Evolutionary conservation across 805 yeast species (phyloP).

Genomic region (Wickerhamiella occidentalis): DNA sequence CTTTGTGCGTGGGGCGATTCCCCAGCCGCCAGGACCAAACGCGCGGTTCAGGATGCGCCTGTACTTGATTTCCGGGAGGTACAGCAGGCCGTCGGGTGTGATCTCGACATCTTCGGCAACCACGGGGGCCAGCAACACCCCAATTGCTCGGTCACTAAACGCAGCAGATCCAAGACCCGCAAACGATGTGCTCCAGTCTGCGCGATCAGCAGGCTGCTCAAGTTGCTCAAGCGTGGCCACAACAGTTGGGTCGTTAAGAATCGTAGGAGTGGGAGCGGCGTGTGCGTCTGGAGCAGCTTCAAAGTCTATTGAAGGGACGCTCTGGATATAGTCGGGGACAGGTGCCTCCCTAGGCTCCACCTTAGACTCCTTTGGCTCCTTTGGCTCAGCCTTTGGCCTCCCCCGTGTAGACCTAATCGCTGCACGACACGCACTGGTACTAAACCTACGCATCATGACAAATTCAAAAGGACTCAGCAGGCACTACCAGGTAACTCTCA

Average conservation of each 20-base stretch:
- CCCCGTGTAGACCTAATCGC: slow-evolving; percentile 1
- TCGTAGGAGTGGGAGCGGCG: neutral
- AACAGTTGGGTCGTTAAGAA: slow-evolving; percentile 10
- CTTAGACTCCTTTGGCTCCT: too few species aligned
- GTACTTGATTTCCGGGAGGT: slow-evolving; percentile 90
- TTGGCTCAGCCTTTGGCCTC: neutral
- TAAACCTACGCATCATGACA: neutral
- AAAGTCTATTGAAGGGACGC: slow-evolving; percentile 10
- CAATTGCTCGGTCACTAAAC: slow-evolving; percentile 48
- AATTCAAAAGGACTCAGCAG: neutral
- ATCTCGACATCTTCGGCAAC: slow-evolving; percentile 70
- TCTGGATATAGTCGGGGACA: slow-evolving; percentile 5
- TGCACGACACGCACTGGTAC: neutral
- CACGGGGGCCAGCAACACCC: slow-evolving; percentile 51
- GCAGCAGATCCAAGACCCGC: slow-evolving; percentile 76
- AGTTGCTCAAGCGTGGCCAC: slow-evolving; percentile 10
- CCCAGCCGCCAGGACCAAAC: slow-evolving; percentile 99
- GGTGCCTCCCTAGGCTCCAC: too few species aligned
- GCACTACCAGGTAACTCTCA: too few species aligned
- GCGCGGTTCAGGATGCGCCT: slow-evolving; percentile 79
- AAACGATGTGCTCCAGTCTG: slow-evolving; percentile 78
- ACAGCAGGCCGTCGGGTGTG: slow-evolving; percentile 88
- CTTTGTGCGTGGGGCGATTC: slow-evolving; percentile 84
- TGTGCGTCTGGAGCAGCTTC: too few species aligned
- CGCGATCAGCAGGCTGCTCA: slow-evolving; percentile 12